A percentile compares a stretch with the other conserved stretches of the same genome.
These are phyloP conservation scores for Acanthochlamys bracteata DNA, from an alignment of 106 monocot species.

Conservation along the genomic window DNA sequence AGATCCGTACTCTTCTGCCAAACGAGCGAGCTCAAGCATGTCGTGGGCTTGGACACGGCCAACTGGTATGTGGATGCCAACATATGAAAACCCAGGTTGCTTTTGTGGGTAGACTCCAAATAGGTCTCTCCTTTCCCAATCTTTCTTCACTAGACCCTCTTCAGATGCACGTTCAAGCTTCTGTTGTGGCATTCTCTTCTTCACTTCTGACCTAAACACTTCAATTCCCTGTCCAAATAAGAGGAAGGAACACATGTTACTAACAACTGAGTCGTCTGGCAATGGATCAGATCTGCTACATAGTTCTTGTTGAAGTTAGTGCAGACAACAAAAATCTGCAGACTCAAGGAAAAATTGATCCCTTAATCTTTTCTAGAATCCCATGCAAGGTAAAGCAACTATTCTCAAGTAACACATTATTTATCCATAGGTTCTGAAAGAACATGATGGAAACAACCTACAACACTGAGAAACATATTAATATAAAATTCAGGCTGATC, in stretches of 20 bases:
- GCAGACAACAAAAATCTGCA: no score
- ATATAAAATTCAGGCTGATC: no score
- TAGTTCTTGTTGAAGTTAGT: no score
- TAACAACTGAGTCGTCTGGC: no score
- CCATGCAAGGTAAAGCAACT: no score
- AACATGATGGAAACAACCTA: no score
- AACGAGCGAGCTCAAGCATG: slow-evolving; percentile 77
- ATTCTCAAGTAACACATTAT: no score
- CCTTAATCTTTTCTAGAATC: no score
- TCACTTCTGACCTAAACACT: slow-evolving; percentile 67
- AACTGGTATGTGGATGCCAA: slow-evolving; percentile 77
- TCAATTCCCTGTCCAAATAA: slow-evolving; percentile 55
- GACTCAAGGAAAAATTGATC: no score
- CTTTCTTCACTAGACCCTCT: slow-evolving; percentile 44
- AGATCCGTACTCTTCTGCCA: slow-evolving; percentile 72
- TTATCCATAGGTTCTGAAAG: no score
- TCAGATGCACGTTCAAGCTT: slow-evolving; percentile 44
- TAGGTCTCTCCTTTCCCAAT: slow-evolving; percentile 76
- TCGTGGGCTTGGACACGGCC: slow-evolving; percentile 67
- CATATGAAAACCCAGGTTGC: slow-evolving; percentile 59
- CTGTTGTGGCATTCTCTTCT: slow-evolving; percentile 62
- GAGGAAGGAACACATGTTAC: not conserved
- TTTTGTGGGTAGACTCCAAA: slow-evolving; percentile 82
- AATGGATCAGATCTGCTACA: no score
- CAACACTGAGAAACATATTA: no score